Base-by-base conservation (phyloP, 106 monocot species). In the Amphibolis antarctica region DNA sequence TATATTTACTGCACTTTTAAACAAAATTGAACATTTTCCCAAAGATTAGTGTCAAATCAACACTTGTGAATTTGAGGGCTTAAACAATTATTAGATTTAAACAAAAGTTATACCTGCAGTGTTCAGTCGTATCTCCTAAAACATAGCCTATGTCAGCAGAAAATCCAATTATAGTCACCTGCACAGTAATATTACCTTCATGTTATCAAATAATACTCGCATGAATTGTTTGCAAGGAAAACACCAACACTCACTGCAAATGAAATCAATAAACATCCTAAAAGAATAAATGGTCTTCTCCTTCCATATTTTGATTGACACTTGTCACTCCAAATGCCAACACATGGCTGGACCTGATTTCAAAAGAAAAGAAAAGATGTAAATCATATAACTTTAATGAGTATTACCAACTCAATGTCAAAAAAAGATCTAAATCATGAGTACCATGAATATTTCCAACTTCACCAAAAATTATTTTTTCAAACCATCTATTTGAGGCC, bases 291-390 rank as follows among this genome's bases (percentile, higher is more conserved):
- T 42, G 98, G 91, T 36, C 98, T 73, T 46, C 98, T 82, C 65
- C 91, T 82, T 71, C 98, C 98, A 76, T 85, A 83, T 75, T 85
- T 99, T 60, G 85, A 91, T 44, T 69, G 66, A 57, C 98, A 99
- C 69, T 88, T 91, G 58, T 99, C 98, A 71, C 98, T 99, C 98
- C 98, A 99, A 65, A 99, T 83, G 61, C 98, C 98, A 64, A 99
- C 88, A 71, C 98, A 99, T 63, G 98, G 91, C 79, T 99, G 98
- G 70, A 99, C 98, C 98, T 99, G 75, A 15, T 14, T 5, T 10
- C 10, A 45, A 46, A 65, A 19, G 14, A 60, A 29, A n/a, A 62
- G 53, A 49, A 2, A 36, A 36, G 36, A 36, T n/a, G 36, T 36
- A 36, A 36, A 36, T 36, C 36, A 36, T 2, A 36, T 36, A 7